phyloP scores from a whole-genome alignment of 768 basidiomycete genomes.

The Omphalotus guepiniiformis region DNA sequence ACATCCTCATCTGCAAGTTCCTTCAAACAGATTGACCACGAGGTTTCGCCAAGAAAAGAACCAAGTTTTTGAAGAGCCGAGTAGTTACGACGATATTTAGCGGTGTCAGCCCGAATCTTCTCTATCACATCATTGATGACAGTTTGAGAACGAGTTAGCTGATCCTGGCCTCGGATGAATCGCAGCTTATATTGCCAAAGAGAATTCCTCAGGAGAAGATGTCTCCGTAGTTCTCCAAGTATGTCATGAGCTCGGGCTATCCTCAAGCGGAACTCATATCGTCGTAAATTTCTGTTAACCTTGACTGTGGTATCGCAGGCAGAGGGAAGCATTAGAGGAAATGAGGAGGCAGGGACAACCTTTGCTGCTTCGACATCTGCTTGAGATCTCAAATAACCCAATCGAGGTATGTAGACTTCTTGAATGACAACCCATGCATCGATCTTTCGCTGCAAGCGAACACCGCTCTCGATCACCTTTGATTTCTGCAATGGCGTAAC shows the following conservation, averaged over 20 bases:
- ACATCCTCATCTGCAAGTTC: conserved; percentile 15
- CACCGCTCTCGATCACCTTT: conserved; percentile 22
- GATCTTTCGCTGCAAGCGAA: conserved; percentile 18
- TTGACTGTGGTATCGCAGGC: background rate
- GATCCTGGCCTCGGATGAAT: conserved; percentile 20
- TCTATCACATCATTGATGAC: conserved; percentile 14
- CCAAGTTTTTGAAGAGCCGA: background rate
- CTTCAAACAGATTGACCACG: conserved; percentile 11
- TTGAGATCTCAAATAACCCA: background rate
- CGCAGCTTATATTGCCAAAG: conserved; percentile 27
- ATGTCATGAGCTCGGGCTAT: conserved; percentile 26
- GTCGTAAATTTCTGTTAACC: background rate
- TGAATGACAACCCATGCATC: conserved; percentile 25
- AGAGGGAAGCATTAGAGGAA: conserved; percentile 20
- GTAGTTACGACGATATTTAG: conserved; percentile 13
- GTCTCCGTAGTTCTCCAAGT: conserved; percentile 23
- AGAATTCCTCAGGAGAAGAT: conserved; percentile 23
- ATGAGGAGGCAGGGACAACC: background rate
- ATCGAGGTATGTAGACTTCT: conserved; percentile 23
- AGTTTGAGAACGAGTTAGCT: conserved; percentile 18
- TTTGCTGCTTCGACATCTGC: background rate
- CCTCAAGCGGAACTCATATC: conserved; percentile 21
- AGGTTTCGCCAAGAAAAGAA: background rate
- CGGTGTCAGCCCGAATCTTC: conserved; percentile 12
- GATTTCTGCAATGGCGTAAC: conserved; percentile 25